phyloP scores from a whole-genome alignment of 108 stramenopile genomes.

The Aurantiochytrium sp. region DNA sequence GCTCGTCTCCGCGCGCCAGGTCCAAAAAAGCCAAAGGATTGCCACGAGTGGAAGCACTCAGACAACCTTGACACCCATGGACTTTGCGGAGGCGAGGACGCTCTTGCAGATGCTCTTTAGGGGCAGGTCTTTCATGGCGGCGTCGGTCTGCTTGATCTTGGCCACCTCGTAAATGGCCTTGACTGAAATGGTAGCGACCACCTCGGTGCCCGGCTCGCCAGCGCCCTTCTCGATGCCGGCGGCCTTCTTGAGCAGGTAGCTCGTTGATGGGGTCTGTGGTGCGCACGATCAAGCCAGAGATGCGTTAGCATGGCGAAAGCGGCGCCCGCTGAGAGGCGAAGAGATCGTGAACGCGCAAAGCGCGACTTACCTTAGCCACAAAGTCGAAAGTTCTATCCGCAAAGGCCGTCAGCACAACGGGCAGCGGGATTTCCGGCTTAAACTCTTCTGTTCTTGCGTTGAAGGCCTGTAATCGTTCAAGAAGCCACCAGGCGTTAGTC shows the following conservation, averaged over 20 bases:
- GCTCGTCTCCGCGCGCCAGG: too few relatives aligned
- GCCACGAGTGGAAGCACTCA: too few relatives aligned
- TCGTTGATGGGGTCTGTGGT: conserved; percentile 73
- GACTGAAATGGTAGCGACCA: conserved; percentile 69
- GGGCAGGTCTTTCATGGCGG: conserved; percentile 71
- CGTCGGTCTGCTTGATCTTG: conserved; percentile 74
- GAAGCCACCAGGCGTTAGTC: too few relatives aligned
- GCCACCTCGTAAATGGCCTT: conserved; percentile 88
- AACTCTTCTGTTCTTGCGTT: conserved; percentile 69
- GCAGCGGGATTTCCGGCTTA: conserved; percentile 67
- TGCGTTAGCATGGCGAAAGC: too few relatives aligned
- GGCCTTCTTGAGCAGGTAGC: conserved; percentile 69
- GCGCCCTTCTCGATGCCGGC: conserved; percentile 67
- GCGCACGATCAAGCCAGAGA: neutral
- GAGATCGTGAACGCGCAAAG: too few relatives aligned
- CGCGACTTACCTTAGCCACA: conserved; percentile 10
- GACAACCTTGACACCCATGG: conserved; percentile 68
- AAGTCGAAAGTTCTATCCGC: conserved; percentile 77
- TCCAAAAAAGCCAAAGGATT: too few relatives aligned
- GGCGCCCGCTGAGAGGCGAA: too few relatives aligned
- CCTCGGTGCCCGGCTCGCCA: conserved; percentile 38
- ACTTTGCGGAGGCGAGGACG: conserved; percentile 72
- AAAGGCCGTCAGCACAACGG: conserved; percentile 69
- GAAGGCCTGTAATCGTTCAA: conserved; percentile 46
- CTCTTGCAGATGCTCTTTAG: conserved; percentile 73